Percentiles rank a stretch among this genome's conserved stretches.
Evolutionary conservation across 2,329 filamentous ascomycete species (phyloP).

Genomic region (Pseudogymnoascus sp.): DNA sequence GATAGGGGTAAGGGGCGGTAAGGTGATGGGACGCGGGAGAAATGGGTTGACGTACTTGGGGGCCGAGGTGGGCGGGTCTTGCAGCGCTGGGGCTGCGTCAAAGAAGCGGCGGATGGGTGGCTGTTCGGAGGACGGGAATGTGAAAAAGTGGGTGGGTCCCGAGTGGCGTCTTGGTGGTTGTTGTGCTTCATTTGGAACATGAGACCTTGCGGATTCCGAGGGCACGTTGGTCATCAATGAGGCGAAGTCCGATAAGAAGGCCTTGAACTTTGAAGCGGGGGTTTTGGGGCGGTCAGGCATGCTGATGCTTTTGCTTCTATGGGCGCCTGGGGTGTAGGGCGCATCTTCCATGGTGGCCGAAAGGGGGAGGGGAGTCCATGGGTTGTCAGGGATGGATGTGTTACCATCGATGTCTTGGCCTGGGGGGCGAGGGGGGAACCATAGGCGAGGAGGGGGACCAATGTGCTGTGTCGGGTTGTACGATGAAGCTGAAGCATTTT

Average conservation of each 20-base stretch:
- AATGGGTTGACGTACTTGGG: not conserved
- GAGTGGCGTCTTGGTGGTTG: not conserved
- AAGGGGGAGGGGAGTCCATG: not conserved
- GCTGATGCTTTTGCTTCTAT: not conserved
- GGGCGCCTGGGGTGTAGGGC: not conserved
- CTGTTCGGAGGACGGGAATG: not conserved
- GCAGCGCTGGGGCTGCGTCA: not conserved
- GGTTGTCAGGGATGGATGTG: not conserved
- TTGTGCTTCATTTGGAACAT: not conserved
- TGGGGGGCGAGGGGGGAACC: not conserved
- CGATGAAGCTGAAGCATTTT: not conserved
- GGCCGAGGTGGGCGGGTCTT: not conserved
- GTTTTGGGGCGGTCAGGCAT: not conserved
- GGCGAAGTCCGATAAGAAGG: not conserved
- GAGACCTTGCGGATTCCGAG: not conserved
- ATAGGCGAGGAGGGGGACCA: not conserved
- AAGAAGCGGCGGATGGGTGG: not conserved
- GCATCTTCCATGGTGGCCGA: not conserved
- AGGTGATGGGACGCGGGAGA: not conserved
- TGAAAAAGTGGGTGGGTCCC: not conserved
- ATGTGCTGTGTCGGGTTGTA: not conserved
- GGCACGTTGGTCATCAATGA: not conserved
- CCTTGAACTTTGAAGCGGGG: not conserved
- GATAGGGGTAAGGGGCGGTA: not conserved
- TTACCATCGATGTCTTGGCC: not conserved